Base-by-base conservation (phyloP, 1,139 yeast species). In the Yamadazyma kanchanaburiensis region DNA sequence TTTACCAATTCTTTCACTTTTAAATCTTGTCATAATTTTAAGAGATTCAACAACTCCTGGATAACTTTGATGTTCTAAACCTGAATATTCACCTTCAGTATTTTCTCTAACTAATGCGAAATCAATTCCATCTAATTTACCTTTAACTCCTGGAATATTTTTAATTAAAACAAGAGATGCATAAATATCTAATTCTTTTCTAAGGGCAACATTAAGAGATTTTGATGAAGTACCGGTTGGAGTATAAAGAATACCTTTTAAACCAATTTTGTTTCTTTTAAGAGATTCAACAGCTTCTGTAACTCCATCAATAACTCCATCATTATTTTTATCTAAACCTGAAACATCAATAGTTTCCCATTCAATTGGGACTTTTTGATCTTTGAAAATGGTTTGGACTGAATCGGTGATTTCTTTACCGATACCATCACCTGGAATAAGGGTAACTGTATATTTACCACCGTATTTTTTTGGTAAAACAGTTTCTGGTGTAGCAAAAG, bases 1-100 rank as follows among this genome's bases (percentile, higher is more conserved):
- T 67, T 91, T 84, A 49, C 96, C 96, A 50, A 91, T 85, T 70
- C 98, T 82, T 75, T 91, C 98, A 35, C 95, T 83, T 73, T 89
- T 89, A 69, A 79, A 77, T 67, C 88, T 81, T 52, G 97, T 89
- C 74, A 89, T 84, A 62, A 91, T 85, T 74, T 91, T 91, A 53
- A 91, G 74, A 25, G 96, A 86, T 73, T 91, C 97, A 47, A 91
- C 97, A 44, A 89, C 96, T 64, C 96, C 98, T 46, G 95, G 95
- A 54, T 86, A 94, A 29, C 96, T 86, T 66, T 85, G 94, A 69
- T 91, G 97, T 74, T 91, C 98, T 55, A 91, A 76, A 52, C 98
- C 98, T 35, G 97, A 88, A 73, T 88, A 91, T 68, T 91, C 98
- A 71, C 96, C 97, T 70, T 91, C 97, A 46, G 76, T 75, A 77